Evolutionary conservation across 139 green algal genomes (phyloP).

Genomic region (Klebsormidium nitens): DNA sequence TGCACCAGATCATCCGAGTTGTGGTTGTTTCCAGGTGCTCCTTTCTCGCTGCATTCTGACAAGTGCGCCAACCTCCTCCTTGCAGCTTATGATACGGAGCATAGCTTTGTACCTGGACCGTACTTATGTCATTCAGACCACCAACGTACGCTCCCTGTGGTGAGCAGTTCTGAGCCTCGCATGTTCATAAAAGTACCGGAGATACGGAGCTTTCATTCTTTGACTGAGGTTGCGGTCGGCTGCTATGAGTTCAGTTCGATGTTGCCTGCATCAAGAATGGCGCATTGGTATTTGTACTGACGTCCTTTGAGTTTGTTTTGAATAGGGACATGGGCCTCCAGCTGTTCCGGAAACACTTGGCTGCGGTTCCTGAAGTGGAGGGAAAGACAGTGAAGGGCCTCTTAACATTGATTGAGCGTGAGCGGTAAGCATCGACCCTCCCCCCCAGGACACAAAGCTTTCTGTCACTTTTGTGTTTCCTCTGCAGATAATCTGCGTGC

Average conservation of each 20-base stretch:
- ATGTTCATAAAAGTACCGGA: background rate
- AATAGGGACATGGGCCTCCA: slow-evolving; percentile 82
- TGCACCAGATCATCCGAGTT: no score
- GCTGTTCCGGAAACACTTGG: slow-evolving; percentile 76
- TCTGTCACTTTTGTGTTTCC: slow-evolving; percentile 4
- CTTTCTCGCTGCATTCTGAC: no score
- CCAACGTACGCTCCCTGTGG: slow-evolving; percentile 70
- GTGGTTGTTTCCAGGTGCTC: no score
- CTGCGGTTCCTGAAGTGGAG: slow-evolving; percentile 43
- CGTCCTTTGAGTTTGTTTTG: background rate
- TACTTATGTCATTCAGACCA: slow-evolving; percentile 72
- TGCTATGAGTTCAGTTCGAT: no score
- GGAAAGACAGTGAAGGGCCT: slow-evolving; percentile 25
- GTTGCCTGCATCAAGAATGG: background rate
- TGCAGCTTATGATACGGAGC: slow-evolving; percentile 71
- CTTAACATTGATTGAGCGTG: slow-evolving; percentile 28
- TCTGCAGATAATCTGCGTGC: no score
- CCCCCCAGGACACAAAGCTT: background rate
- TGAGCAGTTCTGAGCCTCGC: background rate
- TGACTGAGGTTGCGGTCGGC: background rate
- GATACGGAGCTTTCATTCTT: no score
- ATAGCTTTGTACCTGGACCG: slow-evolving; percentile 97
- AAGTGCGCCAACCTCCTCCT: no score
- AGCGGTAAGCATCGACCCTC: slow-evolving; percentile 23
- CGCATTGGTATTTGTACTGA: background rate